Percentiles rank a stretch among this genome's conserved stretches.
Evolutionary conservation across 805 yeast species (phyloP).

Genomic region (Metschnikowia dekortorum): DNA sequence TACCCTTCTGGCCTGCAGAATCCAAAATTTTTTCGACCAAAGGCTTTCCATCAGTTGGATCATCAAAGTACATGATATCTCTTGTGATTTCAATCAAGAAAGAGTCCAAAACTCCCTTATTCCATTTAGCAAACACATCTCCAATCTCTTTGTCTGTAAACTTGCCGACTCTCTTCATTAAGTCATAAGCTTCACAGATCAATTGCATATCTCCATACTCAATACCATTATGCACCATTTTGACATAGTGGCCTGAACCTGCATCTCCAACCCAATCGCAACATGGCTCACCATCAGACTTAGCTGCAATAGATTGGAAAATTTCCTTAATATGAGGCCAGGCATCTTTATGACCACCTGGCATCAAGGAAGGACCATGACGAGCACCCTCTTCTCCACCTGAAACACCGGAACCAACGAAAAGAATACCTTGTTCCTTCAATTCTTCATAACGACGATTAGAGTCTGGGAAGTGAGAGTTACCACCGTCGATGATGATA

Average conservation of each 20-base stretch:
- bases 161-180: slow-evolving; percentile 91
- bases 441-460: slow-evolving; percentile 94
- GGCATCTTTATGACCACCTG: slow-evolving; percentile 97
- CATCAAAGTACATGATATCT: slow-evolving; percentile 86
- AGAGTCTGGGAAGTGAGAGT: slow-evolving; percentile 98
- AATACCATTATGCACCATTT: slow-evolving; percentile 99
- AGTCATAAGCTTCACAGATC: slow-evolving; percentile 96
- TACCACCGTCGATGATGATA: slow-evolving; percentile 99
- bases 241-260: slow-evolving; percentile 98
- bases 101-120: slow-evolving; percentile 95
- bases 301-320: slow-evolving; percentile 94
- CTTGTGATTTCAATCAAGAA: slow-evolving; percentile 96
- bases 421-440: slow-evolving; percentile 78
- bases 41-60: slow-evolving; percentile 81
- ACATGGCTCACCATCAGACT: slow-evolving; percentile 98
- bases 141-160: slow-evolving; percentile 89
- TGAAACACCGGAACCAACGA: slow-evolving; percentile 98
- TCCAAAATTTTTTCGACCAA: slow-evolving; percentile 95
- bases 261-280: slow-evolving; percentile 99
- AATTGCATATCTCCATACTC: slow-evolving; percentile 99
- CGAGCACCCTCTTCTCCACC: slow-evolving; percentile 99
- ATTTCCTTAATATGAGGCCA: slow-evolving; percentile 98
- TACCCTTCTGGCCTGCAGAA: slow-evolving; percentile 98
- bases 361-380: slow-evolving; percentile 98
- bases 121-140: slow-evolving; percentile 89